Evolutionary conservation across 768 basidiomycete species (phyloP), one percentile per base, ranked within the genome.

Genomic region (Serendipita sp.): DNA sequence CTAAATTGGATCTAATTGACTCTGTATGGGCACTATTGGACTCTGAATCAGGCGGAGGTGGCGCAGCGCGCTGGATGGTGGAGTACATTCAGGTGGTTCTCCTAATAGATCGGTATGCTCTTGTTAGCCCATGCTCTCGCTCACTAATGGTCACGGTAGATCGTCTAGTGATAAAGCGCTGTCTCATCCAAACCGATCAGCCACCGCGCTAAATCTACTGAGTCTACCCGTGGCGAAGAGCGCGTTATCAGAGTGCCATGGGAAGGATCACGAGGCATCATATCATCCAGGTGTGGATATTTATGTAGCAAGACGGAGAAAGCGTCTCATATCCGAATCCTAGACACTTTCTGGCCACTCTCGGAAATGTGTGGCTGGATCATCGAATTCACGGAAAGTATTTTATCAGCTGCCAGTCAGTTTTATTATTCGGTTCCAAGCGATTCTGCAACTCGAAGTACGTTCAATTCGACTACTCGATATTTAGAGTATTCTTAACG

Each of bases 281-380:
- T 60, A 60, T 35, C 23, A 60, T 3, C n/a, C 56, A 28, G 56
- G 56, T 60, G 35, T 10, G 56, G 1, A 10, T 3, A 1, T 23
- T 28, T 4, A 10, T 35, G n/a, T 10, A n/a, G 28, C 35, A 28
- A 7, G 28, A 32, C 1, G 35, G 32, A 30, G 16, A 10, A 4
- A 60, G 7, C 1, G 28, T 36, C 56, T 35, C n/a, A 51, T 51
- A 4, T 41, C 13, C 8, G n/a, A 8, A 18, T 23, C 48, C 3
- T 60, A 60, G 56, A 35, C n/a, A 8, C 28, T 28, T 7, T 60
- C 18, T 60, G 56, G 56, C 56, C 56, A 28, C 56, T 60, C n/a
- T 60, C 56, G 10, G 56, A 60, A 8, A 60, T 60, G 8, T 60
- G 56, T 60, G 56, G 56, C 15, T 60, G 56, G 56, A 60, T 60